Evolutionary conservation across 1,284 basidiomycete genomes (phyloP).

Genomic region (Cerioporus squamosus): DNA sequence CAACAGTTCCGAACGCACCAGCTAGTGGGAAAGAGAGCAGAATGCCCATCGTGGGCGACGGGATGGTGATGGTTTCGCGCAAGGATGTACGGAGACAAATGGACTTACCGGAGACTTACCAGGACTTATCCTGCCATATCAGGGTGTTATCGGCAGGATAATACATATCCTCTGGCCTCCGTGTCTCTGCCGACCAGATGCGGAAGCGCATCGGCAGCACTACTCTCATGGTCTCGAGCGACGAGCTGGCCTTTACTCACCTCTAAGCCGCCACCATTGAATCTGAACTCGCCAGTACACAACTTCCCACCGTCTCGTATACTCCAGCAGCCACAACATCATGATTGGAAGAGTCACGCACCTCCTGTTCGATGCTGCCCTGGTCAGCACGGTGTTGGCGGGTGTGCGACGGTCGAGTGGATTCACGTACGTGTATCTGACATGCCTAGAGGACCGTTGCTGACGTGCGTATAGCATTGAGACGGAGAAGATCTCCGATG

Average conservation of each 20-base stretch:
- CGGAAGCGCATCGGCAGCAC: slow-evolving; percentile 18
- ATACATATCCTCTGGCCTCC: no score
- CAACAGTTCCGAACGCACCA: slow-evolving; percentile 78
- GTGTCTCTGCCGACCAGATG: slow-evolving; percentile 1
- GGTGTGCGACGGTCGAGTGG: slow-evolving; percentile 92
- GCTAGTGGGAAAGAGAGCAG: slow-evolving; percentile 88
- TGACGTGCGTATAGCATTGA: slow-evolving; percentile 56
- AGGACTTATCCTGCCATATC: no score
- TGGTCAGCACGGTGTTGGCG: slow-evolving; percentile 89
- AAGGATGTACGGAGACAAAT: no score
- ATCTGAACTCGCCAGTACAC: background rate
- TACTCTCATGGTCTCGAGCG: background rate
- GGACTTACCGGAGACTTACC: no score
- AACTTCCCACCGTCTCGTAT: background rate
- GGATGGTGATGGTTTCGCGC: no score
- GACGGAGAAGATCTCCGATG: slow-evolving; percentile 72
- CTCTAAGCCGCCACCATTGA: background rate
- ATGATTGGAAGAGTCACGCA: slow-evolving; percentile 81
- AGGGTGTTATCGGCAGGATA: no score
- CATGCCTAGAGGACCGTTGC: background rate
- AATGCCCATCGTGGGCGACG: slow-evolving; percentile 72
- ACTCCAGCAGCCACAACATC: no score
- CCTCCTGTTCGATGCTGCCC: slow-evolving; percentile 84
- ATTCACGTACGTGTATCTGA: slow-evolving; percentile 66
- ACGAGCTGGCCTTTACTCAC: no score